phyloP scores from a whole-genome alignment of 225 moss, liverwort and hornwort genomes.

The Physcomitrellopsis africana region DNA sequence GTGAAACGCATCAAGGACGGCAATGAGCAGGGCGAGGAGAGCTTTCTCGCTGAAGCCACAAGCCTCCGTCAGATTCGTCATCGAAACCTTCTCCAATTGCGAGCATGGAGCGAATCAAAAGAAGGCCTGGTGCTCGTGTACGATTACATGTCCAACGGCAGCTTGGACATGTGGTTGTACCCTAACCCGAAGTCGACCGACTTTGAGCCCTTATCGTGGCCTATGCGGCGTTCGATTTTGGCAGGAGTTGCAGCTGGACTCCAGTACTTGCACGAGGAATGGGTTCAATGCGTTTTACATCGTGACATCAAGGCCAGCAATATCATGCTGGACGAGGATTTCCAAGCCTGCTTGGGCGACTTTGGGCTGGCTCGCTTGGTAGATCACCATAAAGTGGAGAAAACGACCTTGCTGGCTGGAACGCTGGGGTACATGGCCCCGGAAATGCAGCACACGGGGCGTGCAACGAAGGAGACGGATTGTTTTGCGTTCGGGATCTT shows the following conservation, averaged over 20 bases:
- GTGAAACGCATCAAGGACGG: conserved; percentile 36
- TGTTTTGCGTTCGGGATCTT: conserved; percentile 41
- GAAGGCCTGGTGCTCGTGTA: conserved; percentile 59
- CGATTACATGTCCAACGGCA: conserved; percentile 66
- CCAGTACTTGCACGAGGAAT: conserved; percentile 47
- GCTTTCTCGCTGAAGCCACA: conserved; percentile 60
- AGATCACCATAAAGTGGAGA: conserved; percentile 45
- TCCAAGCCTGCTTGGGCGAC: conserved; percentile 42
- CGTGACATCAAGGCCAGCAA: conserved; percentile 51
- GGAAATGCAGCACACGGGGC: conserved; percentile 46
- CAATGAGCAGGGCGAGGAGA: conserved; percentile 35
- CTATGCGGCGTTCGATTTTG: conserved; percentile 24
- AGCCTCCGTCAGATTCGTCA: conserved; percentile 59
- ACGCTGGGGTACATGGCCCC: conserved; percentile 67
- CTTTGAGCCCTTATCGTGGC: conserved; percentile 24
- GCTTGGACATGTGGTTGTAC: conserved; percentile 48
- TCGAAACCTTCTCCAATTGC: conserved; percentile 56
- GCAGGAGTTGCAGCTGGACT: conserved; percentile 41
- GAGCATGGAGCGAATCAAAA: conserved; percentile 68
- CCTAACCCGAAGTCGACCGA: background rate
- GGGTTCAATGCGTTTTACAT: conserved; percentile 43
- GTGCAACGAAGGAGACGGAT: conserved; percentile 40
- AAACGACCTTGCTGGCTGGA: conserved; percentile 45
- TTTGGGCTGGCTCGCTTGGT: conserved; percentile 47
- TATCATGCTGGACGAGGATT: conserved; percentile 39